A percentile compares a stretch with the other conserved stretches of the same genome.
phyloP scores from a whole-genome alignment of 129 eudicot species.

The Calendula officinalis region DNA sequence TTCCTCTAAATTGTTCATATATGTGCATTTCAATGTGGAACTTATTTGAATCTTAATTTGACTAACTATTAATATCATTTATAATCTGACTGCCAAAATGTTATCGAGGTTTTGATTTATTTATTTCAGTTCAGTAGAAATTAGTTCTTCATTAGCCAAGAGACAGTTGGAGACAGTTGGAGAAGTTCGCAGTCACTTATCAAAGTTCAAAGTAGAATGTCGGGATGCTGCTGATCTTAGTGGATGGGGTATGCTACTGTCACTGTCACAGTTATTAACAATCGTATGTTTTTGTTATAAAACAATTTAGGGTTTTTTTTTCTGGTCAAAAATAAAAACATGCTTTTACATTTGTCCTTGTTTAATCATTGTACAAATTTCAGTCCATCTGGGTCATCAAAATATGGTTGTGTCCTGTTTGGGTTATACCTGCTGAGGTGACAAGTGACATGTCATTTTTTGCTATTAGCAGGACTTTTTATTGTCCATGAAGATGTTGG shows the following conservation, averaged over 20 bases:
- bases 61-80: not conserved
- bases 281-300: not conserved
- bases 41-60: not conserved
- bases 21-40: not conserved
- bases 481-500: constrained; percentile 24
- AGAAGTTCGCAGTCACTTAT: constrained; percentile 73
- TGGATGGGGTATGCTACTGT: constrained; percentile 79
- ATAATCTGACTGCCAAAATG: constrained; percentile 6
- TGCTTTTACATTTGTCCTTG: too few relatives aligned
- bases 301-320: not conserved
- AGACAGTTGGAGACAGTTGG: constrained; percentile 88
- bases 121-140: constrained; percentile 87
- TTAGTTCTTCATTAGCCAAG: constrained; percentile 87
- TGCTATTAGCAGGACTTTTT: constrained; percentile 28
- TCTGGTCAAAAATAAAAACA: too few relatives aligned
- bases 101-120: not conserved
- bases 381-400: too few relatives aligned
- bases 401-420: too few relatives aligned
- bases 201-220: constrained; percentile 75
- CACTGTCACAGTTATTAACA: not conserved
- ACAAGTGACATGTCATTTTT: constrained; percentile 6
- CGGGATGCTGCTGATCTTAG: constrained; percentile 91
- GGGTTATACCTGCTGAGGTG: too few relatives aligned
- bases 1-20: constrained; percentile 11
- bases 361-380: too few relatives aligned